A percentile compares a stretch with the other conserved stretches of the same genome.
Conservation (phyloP, 805 yeast genomes). For the Yamadazyma olivae region DNA sequence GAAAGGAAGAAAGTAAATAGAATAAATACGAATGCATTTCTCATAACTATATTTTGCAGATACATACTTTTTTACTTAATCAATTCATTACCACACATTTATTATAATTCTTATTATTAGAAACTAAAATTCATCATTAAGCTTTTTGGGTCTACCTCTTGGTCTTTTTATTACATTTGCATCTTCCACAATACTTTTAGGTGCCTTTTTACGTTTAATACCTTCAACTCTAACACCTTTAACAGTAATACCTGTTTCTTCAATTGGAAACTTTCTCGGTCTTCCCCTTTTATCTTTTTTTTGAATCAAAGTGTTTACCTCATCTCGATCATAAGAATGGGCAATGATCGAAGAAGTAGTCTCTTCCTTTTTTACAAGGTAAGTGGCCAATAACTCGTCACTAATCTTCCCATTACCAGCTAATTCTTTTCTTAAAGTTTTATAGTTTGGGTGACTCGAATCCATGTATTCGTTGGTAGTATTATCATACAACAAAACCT, state of each 20-base stretch:
- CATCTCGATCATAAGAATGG: slow-evolving; percentile 24
- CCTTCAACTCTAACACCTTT: slow-evolving; percentile 43
- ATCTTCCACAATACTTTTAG: no score
- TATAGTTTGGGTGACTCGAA: slow-evolving; percentile 39
- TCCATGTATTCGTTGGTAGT: slow-evolving; percentile 40
- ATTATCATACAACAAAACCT: slow-evolving; percentile 38
- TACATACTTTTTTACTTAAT: no score
- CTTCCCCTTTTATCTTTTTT: slow-evolving; percentile 48
- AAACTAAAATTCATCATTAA: background rate
- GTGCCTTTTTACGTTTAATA: slow-evolving; percentile 11
- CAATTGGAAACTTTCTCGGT: slow-evolving; percentile 49
- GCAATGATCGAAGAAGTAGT: background rate
- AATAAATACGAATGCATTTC: background rate
- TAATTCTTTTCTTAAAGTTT: slow-evolving; percentile 28
- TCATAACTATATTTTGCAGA: no score
- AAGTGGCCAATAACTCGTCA: slow-evolving; percentile 6
- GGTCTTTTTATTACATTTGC: slow-evolving; percentile 7
- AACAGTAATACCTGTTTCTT: slow-evolving; percentile 42
- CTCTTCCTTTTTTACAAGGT: slow-evolving; percentile 3
- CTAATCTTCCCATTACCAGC: slow-evolving; percentile 7
- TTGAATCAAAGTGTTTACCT: slow-evolving; percentile 30
- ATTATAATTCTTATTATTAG: no score
- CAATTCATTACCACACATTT: no score
- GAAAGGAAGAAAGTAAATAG: background rate
- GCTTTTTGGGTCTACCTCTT: slow-evolving; percentile 15